phyloP scores from a whole-genome alignment of 768 basidiomycete genomes.

The Sporobolomyces roseus region DNA sequence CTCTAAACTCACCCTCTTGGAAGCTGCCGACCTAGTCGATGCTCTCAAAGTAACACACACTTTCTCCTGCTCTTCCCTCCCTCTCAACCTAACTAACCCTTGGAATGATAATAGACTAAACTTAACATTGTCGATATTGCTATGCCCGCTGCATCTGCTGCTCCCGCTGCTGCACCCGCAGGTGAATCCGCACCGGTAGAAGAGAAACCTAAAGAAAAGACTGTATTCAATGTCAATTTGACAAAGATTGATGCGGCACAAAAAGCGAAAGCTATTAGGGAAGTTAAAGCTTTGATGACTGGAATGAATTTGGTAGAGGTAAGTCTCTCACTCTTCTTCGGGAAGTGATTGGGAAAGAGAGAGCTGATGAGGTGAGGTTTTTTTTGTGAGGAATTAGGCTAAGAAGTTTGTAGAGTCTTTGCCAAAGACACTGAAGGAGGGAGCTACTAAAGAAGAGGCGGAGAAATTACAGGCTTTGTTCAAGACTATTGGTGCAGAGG shows the following conservation, averaged over 20 bases:
- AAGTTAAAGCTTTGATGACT: conserved; percentile 92
- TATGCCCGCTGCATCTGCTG: conserved; percentile 67
- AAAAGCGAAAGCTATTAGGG: conserved; percentile 95
- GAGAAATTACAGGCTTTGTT: conserved; percentile 93
- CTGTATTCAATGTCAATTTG: conserved; percentile 88
- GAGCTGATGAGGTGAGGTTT: not conserved
- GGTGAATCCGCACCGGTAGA: conserved; percentile 58
- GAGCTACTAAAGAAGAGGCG: conserved; percentile 90
- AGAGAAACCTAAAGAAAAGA: conserved; percentile 88
- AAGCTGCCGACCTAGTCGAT: conserved; percentile 90
- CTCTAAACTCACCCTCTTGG: conserved; percentile 76
- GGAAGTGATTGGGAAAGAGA: not conserved
- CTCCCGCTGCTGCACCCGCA: conserved; percentile 53
- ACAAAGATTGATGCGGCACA: conserved; percentile 86
- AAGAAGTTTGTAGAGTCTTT: conserved; percentile 98
- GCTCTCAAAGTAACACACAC: conserved; percentile 68
- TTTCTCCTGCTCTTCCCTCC: not conserved
- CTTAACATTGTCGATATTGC: conserved; percentile 97
- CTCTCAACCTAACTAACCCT: not conserved
- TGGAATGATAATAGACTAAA: conserved; percentile 59
- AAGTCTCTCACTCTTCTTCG: conserved; percentile 47
- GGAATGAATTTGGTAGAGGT: conserved; percentile 97
- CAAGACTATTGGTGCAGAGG: conserved; percentile 78
- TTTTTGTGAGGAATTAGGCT: conserved; percentile 58
- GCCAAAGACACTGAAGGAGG: conserved; percentile 90